Evolutionary conservation across 2,329 filamentous ascomycete species (phyloP).

Genomic region (Diaporthe humulicola): DNA sequence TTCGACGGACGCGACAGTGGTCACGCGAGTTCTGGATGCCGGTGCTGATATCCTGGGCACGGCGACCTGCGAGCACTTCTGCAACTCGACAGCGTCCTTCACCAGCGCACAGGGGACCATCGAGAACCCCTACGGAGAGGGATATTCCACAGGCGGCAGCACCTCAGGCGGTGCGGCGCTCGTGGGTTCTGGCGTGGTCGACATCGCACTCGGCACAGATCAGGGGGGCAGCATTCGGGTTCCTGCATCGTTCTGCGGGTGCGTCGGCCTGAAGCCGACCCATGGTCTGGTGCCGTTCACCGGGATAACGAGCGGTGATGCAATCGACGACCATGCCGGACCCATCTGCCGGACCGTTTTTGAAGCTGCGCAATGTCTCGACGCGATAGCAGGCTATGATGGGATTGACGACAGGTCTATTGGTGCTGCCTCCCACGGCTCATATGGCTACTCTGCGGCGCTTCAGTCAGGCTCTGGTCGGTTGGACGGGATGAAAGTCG

Average conservation of each 20-base stretch:
- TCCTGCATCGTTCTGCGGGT: conserved; percentile 58
- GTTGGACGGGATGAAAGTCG: conserved; percentile 12
- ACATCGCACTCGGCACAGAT: conserved; percentile 55
- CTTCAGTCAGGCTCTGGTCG: not conserved
- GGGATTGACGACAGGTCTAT: conserved; percentile 59
- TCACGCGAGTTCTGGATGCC: conserved; percentile 63
- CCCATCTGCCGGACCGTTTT: conserved; percentile 48
- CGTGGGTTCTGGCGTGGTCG: conserved; percentile 54
- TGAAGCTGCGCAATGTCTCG: conserved; percentile 55
- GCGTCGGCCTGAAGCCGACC: conserved; percentile 64
- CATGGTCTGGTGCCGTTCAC: conserved; percentile 65
- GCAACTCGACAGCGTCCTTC: conserved; percentile 61
- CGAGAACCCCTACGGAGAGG: conserved; percentile 58
- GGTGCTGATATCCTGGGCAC: conserved; percentile 65
- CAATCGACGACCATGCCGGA: conserved; percentile 64
- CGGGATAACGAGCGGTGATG: conserved; percentile 61
- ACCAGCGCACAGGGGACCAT: conserved; percentile 61
- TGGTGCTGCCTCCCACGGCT: conserved; percentile 43
- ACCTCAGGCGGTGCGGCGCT: conserved; percentile 62
- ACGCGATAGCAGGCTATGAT: conserved; percentile 62
- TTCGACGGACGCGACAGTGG: conserved; percentile 65
- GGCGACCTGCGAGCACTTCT: conserved; percentile 67
- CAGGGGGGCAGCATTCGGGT: conserved; percentile 60
- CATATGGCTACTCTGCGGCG: not conserved
- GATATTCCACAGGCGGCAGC: conserved; percentile 64